These are phyloP conservation scores for Periconia macrospinosa DNA, from an alignment of 2,329 filamentous ascomycete genomes.

Conservation along the genomic window DNA sequence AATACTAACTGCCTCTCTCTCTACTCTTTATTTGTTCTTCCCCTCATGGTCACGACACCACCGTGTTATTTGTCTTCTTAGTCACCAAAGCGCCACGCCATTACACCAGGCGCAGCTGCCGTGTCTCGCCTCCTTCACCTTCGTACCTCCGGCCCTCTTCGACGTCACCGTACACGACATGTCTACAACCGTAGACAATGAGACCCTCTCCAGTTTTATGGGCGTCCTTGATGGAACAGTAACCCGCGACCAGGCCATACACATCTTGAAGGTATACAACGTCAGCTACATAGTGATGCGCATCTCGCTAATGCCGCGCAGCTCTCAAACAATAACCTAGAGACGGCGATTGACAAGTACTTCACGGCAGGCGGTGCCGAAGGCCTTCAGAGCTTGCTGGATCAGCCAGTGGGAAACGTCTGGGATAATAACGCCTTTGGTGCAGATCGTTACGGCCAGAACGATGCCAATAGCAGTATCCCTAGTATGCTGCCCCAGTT, in stretches of 20 bases:
- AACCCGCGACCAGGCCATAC: conserved; percentile 1
- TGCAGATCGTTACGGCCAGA: conserved; percentile 35
- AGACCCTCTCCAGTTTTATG: conserved; percentile 12
- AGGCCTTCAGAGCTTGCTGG: conserved; percentile 10
- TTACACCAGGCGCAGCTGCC: conserved; percentile 7
- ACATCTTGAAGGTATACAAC: background rate
- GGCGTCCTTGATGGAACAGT: conserved; percentile 16
- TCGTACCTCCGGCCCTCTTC: background rate
- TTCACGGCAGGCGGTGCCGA: conserved; percentile 18
- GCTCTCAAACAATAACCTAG: conserved; percentile 27
- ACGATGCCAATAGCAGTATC: conserved; percentile 17
- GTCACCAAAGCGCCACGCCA: conserved; percentile 1
- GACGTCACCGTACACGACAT: background rate
- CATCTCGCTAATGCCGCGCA: conserved; percentile 7
- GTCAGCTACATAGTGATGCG: conserved; percentile 1
- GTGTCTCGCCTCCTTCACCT: background rate
- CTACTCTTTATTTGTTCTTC: too few species aligned
- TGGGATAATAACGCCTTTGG: conserved; percentile 37
- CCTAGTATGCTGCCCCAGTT: conserved; percentile 27
- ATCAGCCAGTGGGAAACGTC: conserved; percentile 22
- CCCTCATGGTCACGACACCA: background rate
- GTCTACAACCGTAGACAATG: conserved; percentile 2
- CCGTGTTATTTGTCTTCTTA: background rate
- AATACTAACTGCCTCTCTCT: too few species aligned
- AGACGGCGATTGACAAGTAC: conserved; percentile 27